Conservation (phyloP, 345 rosid genomes). For the Syzygium aqueum region DNA sequence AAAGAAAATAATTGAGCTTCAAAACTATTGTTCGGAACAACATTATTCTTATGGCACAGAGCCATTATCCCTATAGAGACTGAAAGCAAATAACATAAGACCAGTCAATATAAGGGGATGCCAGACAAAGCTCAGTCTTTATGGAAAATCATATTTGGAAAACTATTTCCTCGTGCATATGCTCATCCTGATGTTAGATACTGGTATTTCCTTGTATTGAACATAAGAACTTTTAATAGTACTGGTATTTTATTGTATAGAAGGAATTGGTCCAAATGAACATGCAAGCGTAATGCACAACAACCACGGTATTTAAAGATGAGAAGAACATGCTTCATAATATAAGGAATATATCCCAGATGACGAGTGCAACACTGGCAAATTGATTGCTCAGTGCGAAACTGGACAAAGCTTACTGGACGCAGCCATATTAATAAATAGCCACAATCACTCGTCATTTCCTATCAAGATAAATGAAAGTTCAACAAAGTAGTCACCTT, state of each 20-base stretch:
- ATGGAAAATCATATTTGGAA: not conserved
- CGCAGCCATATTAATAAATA: not conserved
- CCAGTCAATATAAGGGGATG: not conserved
- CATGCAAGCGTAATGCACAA: not conserved
- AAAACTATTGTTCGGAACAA: not conserved
- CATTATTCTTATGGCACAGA: not conserved
- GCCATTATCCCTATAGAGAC: not conserved
- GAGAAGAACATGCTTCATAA: not conserved
- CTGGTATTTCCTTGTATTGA: not conserved
- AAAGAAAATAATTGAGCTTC: not conserved
- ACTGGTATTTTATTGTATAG: not conserved
- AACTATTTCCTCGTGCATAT: not conserved
- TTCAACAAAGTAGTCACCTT: constrained; percentile 41
- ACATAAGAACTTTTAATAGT: not conserved
- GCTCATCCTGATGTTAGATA: not conserved
- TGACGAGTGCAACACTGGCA: not conserved
- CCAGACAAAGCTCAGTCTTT: not conserved
- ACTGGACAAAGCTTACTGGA: not conserved
- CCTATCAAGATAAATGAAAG: not conserved
- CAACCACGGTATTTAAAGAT: not conserved
- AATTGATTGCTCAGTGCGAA: not conserved
- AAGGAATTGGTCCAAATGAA: not conserved
- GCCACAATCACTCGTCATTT: not conserved
- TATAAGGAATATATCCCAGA: not conserved
- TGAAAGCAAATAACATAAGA: not conserved